These are phyloP conservation scores for Chytriomyces hyalinus DNA, from an alignment of 192 early-diverging fungal genomes.

Conservation along the genomic window DNA sequence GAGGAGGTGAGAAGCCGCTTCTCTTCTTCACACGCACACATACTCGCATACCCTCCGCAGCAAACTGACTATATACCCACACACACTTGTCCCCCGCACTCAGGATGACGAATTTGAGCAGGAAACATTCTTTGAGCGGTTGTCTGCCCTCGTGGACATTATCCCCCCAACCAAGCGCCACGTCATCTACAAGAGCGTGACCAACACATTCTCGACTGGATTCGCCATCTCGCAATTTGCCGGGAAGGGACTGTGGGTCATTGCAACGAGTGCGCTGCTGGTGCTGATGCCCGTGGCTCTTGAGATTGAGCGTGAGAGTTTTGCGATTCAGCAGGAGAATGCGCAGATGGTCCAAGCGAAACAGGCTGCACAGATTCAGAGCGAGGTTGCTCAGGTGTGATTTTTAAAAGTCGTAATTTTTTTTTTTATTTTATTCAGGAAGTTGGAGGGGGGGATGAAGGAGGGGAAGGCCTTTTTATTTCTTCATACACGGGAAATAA, in stretches of 20 bases:
- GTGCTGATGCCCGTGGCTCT: conserved; percentile 84
- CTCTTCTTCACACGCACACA: no score
- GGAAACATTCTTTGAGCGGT: conserved; percentile 81
- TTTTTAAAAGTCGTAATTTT: conserved; percentile 1
- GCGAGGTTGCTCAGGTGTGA: conserved; percentile 19
- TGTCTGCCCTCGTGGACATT: conserved; percentile 86
- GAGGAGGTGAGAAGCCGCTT: neutral
- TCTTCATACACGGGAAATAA: no score
- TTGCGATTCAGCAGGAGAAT: conserved; percentile 82
- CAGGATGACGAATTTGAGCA: conserved; percentile 76
- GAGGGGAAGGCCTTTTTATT: no score
- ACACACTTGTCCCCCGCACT: neutral
- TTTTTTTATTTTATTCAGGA: neutral
- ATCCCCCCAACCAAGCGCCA: conserved; percentile 77
- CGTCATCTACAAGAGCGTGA: conserved; percentile 61
- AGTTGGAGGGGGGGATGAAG: neutral
- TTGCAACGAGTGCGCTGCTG: conserved; percentile 84
- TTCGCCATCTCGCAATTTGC: conserved; percentile 60
- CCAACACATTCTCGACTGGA: conserved; percentile 52
- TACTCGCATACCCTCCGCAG: neutral
- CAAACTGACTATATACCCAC: neutral
- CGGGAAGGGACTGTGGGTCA: conserved; percentile 87
- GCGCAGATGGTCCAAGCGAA: conserved; percentile 40
- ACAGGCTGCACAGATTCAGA: conserved; percentile 37
- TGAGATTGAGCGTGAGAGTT: conserved; percentile 87